Evolutionary conservation across 225 moss, liverwort and hornwort species (phyloP), one percentile per base, ranked within the genome.

Genomic region (Bryoerythrophyllum caledonicum): DNA sequence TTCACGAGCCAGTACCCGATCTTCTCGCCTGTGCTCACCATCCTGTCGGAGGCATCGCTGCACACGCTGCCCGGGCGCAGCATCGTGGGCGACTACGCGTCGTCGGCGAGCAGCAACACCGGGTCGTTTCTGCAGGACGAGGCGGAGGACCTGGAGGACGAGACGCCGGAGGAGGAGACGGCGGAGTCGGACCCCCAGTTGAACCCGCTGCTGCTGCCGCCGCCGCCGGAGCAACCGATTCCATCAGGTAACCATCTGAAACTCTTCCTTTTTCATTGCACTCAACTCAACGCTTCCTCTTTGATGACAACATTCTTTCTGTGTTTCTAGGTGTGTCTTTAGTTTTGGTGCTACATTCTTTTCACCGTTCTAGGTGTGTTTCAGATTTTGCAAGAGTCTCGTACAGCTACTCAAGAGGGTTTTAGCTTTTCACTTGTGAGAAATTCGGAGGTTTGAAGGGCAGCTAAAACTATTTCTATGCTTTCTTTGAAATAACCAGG

Each of bases 11-110:
- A 79, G 63, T 81, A 69, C 74, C 83, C 85, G 7, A 81, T 89
- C 32, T 93, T 95, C 79, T 95, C 99, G 44, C 99, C 99, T 3
- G 89, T 93, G 26, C 74, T 99, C 23, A 90, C 92, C 21, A 74
- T 95, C 56, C 71, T 99, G 65, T 95, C 99, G 6, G 99, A 99
- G 60, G 91, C 99, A 10, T 99, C 99, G 21, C 66, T 91, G 72
- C 86, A 90, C 69, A 89, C 91, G 0, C n/a, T 95, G 43, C 95
- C 99, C 1, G 82, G 84, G 15, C 82, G 70, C 23, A 79, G 82
- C 72, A 72, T 83, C 43, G 81, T 82, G 3, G 51, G 48, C 15
- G 89, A 83, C 69, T 78, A 56, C 10, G 74, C 83, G 26, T 89
- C 90, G 35, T 88, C 96, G 20, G 86, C 75, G 0, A 89, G 91